Base-by-base conservation (phyloP, 192 early-diverging fungal genomes). In the Gaertneriomyces sp. region DNA sequence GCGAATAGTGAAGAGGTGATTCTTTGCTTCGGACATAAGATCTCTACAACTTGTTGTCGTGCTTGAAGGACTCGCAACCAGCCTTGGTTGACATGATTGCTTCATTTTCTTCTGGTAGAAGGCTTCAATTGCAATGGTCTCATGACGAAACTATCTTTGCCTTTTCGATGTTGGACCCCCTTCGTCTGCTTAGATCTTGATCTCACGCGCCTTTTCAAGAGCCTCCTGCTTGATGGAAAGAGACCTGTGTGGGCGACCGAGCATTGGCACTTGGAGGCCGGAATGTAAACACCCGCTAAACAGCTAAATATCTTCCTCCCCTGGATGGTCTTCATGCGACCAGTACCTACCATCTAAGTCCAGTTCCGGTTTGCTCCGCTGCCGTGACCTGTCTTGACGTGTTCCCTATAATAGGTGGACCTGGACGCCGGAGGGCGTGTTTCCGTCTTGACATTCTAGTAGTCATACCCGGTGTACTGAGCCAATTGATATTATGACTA, bases 91-190 rank as follows among this genome's bases (percentile, higher is more conserved):
- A 95, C 87, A 62, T 90, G 87, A 71, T 94, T 97, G n/a, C n/a
- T n/a, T n/a, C n/a, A n/a, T n/a, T n/a, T n/a, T n/a, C n/a, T n/a
- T n/a, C n/a, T n/a, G n/a, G n/a, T n/a, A n/a, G 63, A 90, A 86
- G 65, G 90, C 88, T 61, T 99, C 96, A 65, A 99, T 96, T 67
- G 91, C 93, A 74, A 96, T 83, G 17, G 94, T 91, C 76, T 99
- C 96, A 76, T 93, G 90, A 52, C 96, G 92, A 20, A n/a, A 99
- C 96, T 50, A 98, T 85, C 76, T 99, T 99, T 75, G 93, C 96
- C 85, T 94, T 94, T 81, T 99, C 96, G 82, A 99, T 99, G 81
- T 99, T 99, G 86, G 96, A 99, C 71, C 98, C 96, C n/a, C n/a
- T 33, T 33, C 25, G 25, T 33, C 25, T 33, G 25, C 25, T 33